Evolutionary conservation across 208 protist species (phyloP).

Genomic region (Phytomonas francai): DNA sequence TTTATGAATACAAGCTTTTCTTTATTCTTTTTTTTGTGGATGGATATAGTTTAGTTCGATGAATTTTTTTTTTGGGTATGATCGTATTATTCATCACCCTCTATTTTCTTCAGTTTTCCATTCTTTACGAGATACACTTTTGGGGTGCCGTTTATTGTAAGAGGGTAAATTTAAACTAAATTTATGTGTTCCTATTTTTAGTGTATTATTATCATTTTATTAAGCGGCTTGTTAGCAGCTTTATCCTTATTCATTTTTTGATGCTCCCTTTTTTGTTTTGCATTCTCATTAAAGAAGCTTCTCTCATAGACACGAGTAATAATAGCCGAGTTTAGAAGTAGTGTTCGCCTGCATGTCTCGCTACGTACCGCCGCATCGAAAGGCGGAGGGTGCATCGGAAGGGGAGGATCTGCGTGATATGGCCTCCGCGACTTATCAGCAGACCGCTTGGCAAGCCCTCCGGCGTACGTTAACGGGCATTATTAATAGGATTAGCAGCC

Average conservation of each 20-base stretch:
- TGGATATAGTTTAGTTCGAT: background rate
- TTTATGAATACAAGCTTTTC: background rate
- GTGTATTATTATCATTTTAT: conserved; percentile 12
- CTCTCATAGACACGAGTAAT: conserved; percentile 3
- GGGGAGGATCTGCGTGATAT: conserved; percentile 16
- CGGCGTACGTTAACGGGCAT: conserved; percentile 96
- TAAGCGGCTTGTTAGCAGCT: background rate
- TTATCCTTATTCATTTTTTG: background rate
- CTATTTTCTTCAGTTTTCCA: conserved; percentile 1
- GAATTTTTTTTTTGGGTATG: background rate
- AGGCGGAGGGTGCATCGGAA: conserved; percentile 19
- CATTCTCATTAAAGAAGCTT: background rate
- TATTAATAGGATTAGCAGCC: conserved; percentile 94
- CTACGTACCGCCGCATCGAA: conserved; percentile 70
- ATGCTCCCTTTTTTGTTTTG: background rate
- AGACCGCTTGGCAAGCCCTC: conserved; percentile 94
- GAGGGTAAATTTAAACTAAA: background rate
- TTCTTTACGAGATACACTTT: background rate
- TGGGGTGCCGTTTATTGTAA: background rate
- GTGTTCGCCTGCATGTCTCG: conserved; percentile 27
- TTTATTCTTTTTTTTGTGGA: conserved; percentile 5
- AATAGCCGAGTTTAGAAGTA: conserved; percentile 3
- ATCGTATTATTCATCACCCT: background rate
- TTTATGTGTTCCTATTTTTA: conserved; percentile 6
- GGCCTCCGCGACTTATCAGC: conserved; percentile 59